phyloP scores from a whole-genome alignment of 1,139 yeast species.

The Geotrichum australiense region DNA sequence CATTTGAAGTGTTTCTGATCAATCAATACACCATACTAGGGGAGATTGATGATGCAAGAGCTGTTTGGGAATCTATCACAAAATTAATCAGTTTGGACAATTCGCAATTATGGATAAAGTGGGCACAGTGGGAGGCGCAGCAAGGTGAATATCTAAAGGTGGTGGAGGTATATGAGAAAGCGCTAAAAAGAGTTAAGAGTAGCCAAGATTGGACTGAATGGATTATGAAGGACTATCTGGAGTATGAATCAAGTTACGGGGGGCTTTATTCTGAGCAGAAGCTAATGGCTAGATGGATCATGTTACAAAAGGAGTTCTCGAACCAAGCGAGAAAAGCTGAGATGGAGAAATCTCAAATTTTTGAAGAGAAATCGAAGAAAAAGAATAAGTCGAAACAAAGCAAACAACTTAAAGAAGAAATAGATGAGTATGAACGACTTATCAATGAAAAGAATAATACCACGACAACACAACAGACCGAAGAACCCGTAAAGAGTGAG shows the following conservation, averaged over 20 bases:
- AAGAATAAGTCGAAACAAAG: too few relatives aligned
- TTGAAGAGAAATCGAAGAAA: background rate
- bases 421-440: too few relatives aligned
- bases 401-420: too few relatives aligned
- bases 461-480: too few relatives aligned
- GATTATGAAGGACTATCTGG: conserved; percentile 42
- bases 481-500: too few relatives aligned
- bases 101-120: conserved; percentile 46
- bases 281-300: conserved; percentile 22
- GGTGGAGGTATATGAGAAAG: conserved; percentile 33
- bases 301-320: conserved; percentile 8
- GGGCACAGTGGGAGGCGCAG: conserved; percentile 38
- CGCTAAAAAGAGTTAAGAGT: conserved; percentile 30
- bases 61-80: conserved; percentile 18
- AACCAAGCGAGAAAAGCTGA: conserved; percentile 5
- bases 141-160: conserved; percentile 28
- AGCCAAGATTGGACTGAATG: conserved; percentile 48
- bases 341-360: background rate
- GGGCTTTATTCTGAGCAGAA: conserved; percentile 26
- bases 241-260: conserved; percentile 40
- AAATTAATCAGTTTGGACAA: conserved; percentile 30
- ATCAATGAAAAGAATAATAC: too few relatives aligned
- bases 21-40: conserved; percentile 13
- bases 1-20: conserved; percentile 10
- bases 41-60: conserved; percentile 16